These are phyloP conservation scores for Hibiscus tridactylites DNA, from an alignment of 345 rosid genomes.

Conservation along the genomic window DNA sequence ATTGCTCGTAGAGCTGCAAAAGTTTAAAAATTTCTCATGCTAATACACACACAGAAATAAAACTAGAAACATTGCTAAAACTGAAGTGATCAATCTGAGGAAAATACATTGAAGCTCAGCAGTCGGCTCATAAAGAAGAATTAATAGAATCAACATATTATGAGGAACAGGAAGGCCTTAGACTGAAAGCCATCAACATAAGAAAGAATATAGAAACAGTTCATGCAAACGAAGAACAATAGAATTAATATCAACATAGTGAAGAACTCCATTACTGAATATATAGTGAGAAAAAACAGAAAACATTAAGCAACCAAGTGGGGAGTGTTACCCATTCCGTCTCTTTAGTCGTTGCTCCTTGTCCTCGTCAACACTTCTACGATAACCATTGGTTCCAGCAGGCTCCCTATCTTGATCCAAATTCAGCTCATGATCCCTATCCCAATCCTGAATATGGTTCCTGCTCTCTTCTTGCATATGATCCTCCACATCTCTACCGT, in stretches of 20 bases:
- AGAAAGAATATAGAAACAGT: background rate
- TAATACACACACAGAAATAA: background rate
- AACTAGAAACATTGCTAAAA: background rate
- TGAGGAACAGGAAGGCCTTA: background rate
- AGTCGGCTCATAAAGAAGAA: background rate
- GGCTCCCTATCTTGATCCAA: conserved; percentile 31
- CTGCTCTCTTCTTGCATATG: conserved; percentile 30
- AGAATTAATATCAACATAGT: background rate
- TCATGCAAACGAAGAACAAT: background rate
- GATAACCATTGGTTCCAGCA: conserved; percentile 26
- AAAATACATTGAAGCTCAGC: background rate
- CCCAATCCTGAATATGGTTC: conserved; percentile 22
- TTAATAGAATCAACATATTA: background rate
- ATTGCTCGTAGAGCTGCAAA: conserved; percentile 37
- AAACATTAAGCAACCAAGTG: background rate
- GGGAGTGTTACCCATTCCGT: conserved; percentile 39
- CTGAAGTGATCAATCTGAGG: background rate
- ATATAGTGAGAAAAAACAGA: background rate
- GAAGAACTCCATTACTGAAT: background rate
- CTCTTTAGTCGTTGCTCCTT: conserved; percentile 32
- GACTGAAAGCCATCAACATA: background rate
- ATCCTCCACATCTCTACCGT: conserved; percentile 29
- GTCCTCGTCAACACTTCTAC: conserved; percentile 23
- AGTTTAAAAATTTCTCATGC: background rate
- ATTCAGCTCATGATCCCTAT: conserved; percentile 24